Base-by-base conservation (phyloP, 805 yeast species). In the Ogataea angusta region DNA sequence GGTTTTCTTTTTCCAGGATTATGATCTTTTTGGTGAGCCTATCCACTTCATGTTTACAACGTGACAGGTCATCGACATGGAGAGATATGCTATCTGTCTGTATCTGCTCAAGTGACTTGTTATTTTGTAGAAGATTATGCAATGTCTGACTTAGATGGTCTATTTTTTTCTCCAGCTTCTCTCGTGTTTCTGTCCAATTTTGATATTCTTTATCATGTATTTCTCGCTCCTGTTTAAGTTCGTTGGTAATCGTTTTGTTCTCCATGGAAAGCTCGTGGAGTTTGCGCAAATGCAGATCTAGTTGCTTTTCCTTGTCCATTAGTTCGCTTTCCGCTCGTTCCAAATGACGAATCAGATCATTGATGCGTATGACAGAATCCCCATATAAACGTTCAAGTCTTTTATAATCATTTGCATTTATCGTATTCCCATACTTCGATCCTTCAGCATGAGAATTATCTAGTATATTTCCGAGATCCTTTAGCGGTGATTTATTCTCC, bases 1-100 rank as follows among this genome's bases (percentile, higher is more conserved):
- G 81, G 47, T 66, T 69, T 47, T 76, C 76, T 39, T 71, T 67
- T 50, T 71, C 70, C 15, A 76, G 59, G 2, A 72, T 66, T 36
- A 62, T 62, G 2, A 61, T 46, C 16, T 44, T 44, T 14, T 44
- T 44, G 31, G 27, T 48, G 13, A 64, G 40, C 27, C 47, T 51
- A 10, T 51, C 54, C 4, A 59, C 51, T 24, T 54, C 59, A 18
- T 44, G 47, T 16, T 47, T 46, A 17, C 44, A 38, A 6, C 38
- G 34, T 16, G 42, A 13, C 34, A 38, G 23, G 22, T 45, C 43
- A 19, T 50, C 48, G 13, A 34, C 45, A 33, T 43, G 48, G 15
- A 39, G 35, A 7, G 49, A 40, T 13, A 43, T 30, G 28, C 30
- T 38, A 26, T 41, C 35, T 24, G 34, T 34, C 26, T 31, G 46